Percentiles rank a stretch among this genome's conserved stretches.
phyloP scores from a whole-genome alignment of 106 monocot genomes.

The Chionographis japonica region DNA sequence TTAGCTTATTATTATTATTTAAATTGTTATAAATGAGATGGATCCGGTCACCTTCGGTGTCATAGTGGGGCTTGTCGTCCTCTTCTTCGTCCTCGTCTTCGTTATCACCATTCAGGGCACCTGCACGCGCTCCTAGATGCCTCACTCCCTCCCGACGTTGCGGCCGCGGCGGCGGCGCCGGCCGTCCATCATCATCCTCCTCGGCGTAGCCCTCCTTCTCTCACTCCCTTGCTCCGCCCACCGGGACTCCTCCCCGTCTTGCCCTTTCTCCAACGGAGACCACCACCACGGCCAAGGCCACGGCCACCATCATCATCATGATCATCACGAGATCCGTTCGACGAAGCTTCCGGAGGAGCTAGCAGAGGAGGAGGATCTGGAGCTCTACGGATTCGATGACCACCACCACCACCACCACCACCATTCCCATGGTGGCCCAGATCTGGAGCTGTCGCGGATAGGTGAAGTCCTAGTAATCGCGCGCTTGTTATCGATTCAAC shows the following conservation, averaged over 20 bases:
- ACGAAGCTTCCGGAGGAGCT: constrained; percentile 81
- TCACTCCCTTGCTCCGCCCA: constrained; percentile 7
- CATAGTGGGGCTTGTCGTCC: constrained; percentile 42
- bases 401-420: constrained; percentile 29
- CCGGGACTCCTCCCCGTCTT: constrained; percentile 18
- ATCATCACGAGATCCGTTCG: constrained; percentile 21
- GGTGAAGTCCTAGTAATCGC: constrained; percentile 21
- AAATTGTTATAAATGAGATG: constrained; percentile 20
- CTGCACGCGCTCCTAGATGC: constrained; percentile 32
- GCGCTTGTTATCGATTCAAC: not conserved
- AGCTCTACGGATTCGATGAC: constrained; percentile 23
- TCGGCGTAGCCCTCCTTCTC: constrained; percentile 9
- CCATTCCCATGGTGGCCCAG: constrained; percentile 11
- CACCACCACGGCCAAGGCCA: constrained; percentile 24
- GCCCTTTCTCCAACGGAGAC: constrained; percentile 31
- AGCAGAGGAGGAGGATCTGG: constrained; percentile 92
- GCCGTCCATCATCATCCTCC: constrained; percentile 15
- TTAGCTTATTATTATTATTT: too few relatives aligned
- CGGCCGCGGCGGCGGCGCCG: not conserved
- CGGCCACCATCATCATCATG: constrained; percentile 14
- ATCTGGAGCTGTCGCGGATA: constrained; percentile 21
- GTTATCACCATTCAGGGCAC: constrained; percentile 54
- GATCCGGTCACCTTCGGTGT: constrained; percentile 73
- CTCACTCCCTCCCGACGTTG: not conserved
- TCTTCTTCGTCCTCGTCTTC: constrained; percentile 58